A percentile compares a stretch with the other conserved stretches of the same genome.
phyloP scores from a whole-genome alignment of 2,329 filamentous ascomycete species.

The Colletotrichum eremochloae region DNA sequence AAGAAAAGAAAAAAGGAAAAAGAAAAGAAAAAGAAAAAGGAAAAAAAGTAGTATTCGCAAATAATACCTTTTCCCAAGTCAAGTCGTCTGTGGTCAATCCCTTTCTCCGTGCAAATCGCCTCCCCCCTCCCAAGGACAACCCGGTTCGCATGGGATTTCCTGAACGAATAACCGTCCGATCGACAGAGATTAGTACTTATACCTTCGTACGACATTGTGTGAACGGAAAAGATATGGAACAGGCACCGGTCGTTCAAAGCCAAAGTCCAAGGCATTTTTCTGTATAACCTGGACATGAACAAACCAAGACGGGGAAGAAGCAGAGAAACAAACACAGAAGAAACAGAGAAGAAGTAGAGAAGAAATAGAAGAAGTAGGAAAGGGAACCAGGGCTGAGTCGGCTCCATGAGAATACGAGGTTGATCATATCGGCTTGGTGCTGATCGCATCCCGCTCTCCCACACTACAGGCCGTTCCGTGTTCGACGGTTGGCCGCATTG shows the following conservation, averaged over 20 bases:
- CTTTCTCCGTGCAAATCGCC: neutral
- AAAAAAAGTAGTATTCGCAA: neutral
- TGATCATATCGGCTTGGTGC: neutral
- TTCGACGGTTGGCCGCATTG: slow-evolving; percentile 7
- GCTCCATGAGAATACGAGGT: neutral
- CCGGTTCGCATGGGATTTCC: neutral
- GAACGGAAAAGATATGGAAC: neutral
- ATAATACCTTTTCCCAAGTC: neutral
- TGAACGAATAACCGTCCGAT: neutral
- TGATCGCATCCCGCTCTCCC: neutral
- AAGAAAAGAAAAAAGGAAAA: too few species aligned
- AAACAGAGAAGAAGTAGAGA: neutral
- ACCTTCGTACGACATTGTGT: neutral
- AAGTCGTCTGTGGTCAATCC: too few species aligned
- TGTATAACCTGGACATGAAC: neutral
- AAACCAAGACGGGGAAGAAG: neutral
- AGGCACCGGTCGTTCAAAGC: neutral
- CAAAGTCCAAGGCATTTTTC: neutral
- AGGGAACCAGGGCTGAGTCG: neutral
- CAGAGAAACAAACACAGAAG: neutral
- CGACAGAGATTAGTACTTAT: neutral
- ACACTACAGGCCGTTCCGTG: too few species aligned
- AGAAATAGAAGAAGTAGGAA: neutral
- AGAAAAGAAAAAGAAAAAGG: neutral
- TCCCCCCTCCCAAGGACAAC: neutral